These are phyloP conservation scores for Lycium barbarum DNA, from an alignment of 257 asterid genomes.

Conservation along the genomic window DNA sequence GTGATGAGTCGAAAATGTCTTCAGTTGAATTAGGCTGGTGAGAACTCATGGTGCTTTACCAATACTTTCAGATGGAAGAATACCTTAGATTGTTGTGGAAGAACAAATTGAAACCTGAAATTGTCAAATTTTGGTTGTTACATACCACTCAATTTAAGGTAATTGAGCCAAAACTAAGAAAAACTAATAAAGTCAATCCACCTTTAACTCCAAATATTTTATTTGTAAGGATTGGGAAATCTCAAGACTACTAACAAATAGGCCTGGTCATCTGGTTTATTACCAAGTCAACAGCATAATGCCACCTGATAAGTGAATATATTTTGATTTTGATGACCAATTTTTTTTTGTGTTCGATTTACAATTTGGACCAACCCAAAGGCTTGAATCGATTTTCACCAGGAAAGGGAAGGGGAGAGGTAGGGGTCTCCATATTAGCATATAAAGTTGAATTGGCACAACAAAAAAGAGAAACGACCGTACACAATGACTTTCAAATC, in stretches of 20 bases:
- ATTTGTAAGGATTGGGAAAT: neutral
- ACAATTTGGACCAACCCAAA: neutral
- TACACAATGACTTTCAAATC: neutral
- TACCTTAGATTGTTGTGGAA: neutral
- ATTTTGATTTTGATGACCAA: neutral
- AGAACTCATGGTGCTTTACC: neutral
- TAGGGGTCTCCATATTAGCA: neutral
- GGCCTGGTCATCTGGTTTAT: neutral
- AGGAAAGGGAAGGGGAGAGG: neutral
- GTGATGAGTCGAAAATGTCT: constrained; percentile 61
- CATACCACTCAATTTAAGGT: neutral
- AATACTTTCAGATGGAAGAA: neutral
- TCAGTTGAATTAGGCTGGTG: constrained; percentile 21
- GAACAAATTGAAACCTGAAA: neutral
- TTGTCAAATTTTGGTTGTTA: neutral
- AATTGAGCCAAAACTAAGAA: neutral
- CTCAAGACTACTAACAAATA: neutral
- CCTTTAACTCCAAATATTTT: neutral
- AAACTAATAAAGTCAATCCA: neutral
- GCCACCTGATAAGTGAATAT: neutral
- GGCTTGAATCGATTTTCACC: neutral
- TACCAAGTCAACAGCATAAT: neutral
- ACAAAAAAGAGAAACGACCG: neutral
- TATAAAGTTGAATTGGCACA: neutral
- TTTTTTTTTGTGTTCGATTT: neutral